Conservation (phyloP, 495 filamentous ascomycete species). For the Trichoderma virens region DNA sequence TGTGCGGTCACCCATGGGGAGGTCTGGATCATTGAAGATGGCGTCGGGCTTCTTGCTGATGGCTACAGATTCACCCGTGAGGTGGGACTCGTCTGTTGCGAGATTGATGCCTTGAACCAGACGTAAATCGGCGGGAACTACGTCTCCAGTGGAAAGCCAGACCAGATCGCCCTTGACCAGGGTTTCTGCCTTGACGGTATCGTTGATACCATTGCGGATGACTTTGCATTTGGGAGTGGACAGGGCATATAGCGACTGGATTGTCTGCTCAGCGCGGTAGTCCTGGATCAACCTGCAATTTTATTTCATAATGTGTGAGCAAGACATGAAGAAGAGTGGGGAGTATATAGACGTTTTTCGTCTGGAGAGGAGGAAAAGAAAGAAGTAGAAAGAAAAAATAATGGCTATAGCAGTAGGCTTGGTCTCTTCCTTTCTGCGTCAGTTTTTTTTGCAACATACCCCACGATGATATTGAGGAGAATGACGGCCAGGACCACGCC, state of each 20-base stretch:
- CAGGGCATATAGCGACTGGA: constrained; percentile 58
- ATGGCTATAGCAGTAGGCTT: constrained; percentile 5
- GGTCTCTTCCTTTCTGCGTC: constrained; percentile 3
- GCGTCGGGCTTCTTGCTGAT: constrained; percentile 47
- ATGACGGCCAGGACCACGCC: constrained; percentile 70
- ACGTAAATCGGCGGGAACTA: constrained; percentile 61
- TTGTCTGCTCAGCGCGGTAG: constrained; percentile 65
- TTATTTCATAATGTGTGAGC: background rate
- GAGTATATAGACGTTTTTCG: too few species aligned
- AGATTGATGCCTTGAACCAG: constrained; percentile 63
- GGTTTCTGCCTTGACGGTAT: constrained; percentile 51
- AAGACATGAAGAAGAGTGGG: background rate
- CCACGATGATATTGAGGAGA: constrained; percentile 61
- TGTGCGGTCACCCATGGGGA: constrained; percentile 59
- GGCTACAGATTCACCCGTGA: constrained; percentile 73
- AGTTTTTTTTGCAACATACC: constrained; percentile 28
- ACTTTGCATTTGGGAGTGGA: constrained; percentile 62
- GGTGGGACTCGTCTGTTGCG: constrained; percentile 63
- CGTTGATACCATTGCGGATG: constrained; percentile 47
- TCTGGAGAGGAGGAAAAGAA: background rate
- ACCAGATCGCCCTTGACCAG: constrained; percentile 66
- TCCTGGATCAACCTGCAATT: constrained; percentile 56
- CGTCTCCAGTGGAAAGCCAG: constrained; percentile 60
- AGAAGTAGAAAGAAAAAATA: background rate
- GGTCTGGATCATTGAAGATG: constrained; percentile 32